Percentiles rank a stretch among this genome's conserved stretches.
These are phyloP conservation scores for Globisporangium lucens DNA, from an alignment of 352 stramenopile genomes.

Conservation along the genomic window DNA sequence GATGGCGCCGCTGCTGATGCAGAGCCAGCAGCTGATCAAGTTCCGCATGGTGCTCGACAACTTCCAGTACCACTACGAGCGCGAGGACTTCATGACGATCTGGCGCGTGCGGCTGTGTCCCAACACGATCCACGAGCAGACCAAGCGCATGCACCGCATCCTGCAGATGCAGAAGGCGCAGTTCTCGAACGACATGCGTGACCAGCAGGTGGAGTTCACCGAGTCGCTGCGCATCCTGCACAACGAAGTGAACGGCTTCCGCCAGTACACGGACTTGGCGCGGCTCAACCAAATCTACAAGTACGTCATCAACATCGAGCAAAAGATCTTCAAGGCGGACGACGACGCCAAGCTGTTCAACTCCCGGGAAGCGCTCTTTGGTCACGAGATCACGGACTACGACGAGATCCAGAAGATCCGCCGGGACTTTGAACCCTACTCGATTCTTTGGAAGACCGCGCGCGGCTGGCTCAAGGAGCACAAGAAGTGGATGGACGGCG, in stretches of 20 bases:
- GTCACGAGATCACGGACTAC: slow-evolving; percentile 89
- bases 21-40: slow-evolving; percentile 79
- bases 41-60: slow-evolving; percentile 74
- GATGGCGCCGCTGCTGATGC: slow-evolving; percentile 58
- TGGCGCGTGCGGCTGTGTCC: slow-evolving; percentile 87
- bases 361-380: slow-evolving; percentile 88
- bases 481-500: slow-evolving; percentile 90
- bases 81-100: slow-evolving; percentile 87
- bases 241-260: slow-evolving; percentile 85
- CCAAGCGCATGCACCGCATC: slow-evolving; percentile 78
- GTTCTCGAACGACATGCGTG: slow-evolving; percentile 89
- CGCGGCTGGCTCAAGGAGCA: slow-evolving; percentile 91
- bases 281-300: slow-evolving; percentile 87
- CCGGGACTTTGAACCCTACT: slow-evolving; percentile 93
- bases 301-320: slow-evolving; percentile 82
- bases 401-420: slow-evolving; percentile 86
- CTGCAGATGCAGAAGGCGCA: slow-evolving; percentile 79
- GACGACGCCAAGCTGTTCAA: slow-evolving; percentile 91
- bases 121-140: slow-evolving; percentile 86
- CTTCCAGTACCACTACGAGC: slow-evolving; percentile 85
- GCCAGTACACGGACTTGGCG: slow-evolving; percentile 84
- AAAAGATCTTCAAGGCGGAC: slow-evolving; percentile 85
- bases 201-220: slow-evolving; percentile 91
- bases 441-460: slow-evolving; percentile 91
- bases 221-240: slow-evolving; percentile 81